Percentiles rank a stretch among this genome's conserved stretches.
These are phyloP conservation scores for Fomitopsis schrenkii DNA, from an alignment of 1,284 basidiomycete genomes.

Conservation along the genomic window DNA sequence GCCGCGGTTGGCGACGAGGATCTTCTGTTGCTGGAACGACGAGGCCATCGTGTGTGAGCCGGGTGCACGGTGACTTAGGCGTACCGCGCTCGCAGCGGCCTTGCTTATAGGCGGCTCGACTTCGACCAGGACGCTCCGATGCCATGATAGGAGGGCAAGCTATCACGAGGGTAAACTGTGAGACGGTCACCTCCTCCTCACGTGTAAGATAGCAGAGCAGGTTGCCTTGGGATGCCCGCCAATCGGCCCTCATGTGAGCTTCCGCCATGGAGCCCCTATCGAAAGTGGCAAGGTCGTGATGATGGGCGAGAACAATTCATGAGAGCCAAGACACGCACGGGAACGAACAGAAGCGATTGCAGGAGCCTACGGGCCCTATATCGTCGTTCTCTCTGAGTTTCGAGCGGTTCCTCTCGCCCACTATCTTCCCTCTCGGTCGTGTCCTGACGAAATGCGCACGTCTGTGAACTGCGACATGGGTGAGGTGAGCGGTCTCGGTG, in stretches of 20 bases:
- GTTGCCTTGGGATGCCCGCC: no score
- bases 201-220: no score
- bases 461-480: slow-evolving; percentile 64
- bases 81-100: neutral
- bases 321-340: neutral
- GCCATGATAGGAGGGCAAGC: neutral
- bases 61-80: neutral
- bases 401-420: neutral
- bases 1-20: slow-evolving; percentile 47
- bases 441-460: slow-evolving; percentile 24
- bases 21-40: slow-evolving; percentile 24
- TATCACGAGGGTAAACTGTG: neutral
- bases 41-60: neutral
- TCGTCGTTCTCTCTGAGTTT: neutral
- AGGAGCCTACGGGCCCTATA: neutral
- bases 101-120: neutral
- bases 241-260: neutral
- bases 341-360: neutral
- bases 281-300: neutral
- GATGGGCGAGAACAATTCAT: neutral
- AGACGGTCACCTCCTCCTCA: no score
- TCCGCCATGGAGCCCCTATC: neutral
- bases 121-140: neutral
- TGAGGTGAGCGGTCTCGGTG: slow-evolving; percentile 37
- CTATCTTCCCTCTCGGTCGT: neutral